Conservation (phyloP, 345 rosid species). For the Turritis glabra region DNA sequence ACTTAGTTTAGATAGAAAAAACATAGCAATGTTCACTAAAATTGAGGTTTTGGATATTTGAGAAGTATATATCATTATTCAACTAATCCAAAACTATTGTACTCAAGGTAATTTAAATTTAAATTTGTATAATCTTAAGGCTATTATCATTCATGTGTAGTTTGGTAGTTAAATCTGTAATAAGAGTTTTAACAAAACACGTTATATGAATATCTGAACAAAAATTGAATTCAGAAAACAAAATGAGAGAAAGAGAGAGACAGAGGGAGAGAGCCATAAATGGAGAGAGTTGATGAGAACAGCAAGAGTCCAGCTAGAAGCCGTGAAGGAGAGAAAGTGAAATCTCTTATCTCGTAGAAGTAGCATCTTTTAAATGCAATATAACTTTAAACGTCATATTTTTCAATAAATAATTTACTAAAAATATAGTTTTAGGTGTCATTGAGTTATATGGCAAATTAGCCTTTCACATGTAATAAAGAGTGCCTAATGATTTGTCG, state of each 20-base stretch:
- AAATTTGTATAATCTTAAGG: neutral
- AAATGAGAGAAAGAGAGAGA: slow-evolving; percentile 2
- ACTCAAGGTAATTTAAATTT: neutral
- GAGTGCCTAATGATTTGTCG: neutral
- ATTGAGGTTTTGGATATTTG: neutral
- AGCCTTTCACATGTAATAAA: neutral
- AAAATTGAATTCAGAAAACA: neutral
- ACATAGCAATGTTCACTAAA: slow-evolving; percentile 1
- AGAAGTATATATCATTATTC: neutral
- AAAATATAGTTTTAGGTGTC: neutral
- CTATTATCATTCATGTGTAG: slow-evolving; percentile 8
- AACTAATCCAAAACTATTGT: neutral
- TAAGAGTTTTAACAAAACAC: neutral
- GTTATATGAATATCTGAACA: neutral
- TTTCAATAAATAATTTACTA: neutral
- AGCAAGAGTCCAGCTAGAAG: slow-evolving; percentile 44
- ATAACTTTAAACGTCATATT: slow-evolving; percentile 1
- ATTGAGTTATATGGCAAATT: slow-evolving; percentile 10
- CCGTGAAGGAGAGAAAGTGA: slow-evolving; percentile 39
- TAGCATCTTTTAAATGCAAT: slow-evolving; percentile 28
- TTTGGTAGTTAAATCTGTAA: neutral
- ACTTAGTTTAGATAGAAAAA: neutral
- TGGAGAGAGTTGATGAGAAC: slow-evolving; percentile 35
- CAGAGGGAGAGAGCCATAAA: slow-evolving; percentile 15
- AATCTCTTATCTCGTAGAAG: slow-evolving; percentile 27